These are phyloP conservation scores for Pseudopyricularia javanii DNA, from an alignment of 2,329 filamentous ascomycete species.

Conservation along the genomic window DNA sequence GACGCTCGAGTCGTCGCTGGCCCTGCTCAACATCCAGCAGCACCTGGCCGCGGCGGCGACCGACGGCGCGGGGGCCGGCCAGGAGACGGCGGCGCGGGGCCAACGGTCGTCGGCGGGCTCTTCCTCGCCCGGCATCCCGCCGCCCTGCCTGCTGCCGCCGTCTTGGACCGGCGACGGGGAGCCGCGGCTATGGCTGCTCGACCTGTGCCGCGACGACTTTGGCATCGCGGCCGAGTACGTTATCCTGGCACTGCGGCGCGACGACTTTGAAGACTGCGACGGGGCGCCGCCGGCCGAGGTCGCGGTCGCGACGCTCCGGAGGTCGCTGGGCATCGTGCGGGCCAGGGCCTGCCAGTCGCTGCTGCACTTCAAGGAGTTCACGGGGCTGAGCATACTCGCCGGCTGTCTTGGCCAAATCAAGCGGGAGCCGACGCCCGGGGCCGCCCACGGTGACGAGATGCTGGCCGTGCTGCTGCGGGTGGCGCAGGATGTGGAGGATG, in stretches of 20 bases:
- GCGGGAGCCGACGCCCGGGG: neutral
- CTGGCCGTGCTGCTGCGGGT: conserved; percentile 7
- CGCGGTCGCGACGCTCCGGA: conserved; percentile 5
- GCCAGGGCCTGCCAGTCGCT: conserved; percentile 10
- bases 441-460: conserved; percentile 4
- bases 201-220: conserved; percentile 14
- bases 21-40: conserved; percentile 11
- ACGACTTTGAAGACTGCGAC: conserved; percentile 4
- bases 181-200: conserved; percentile 9
- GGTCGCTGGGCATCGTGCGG: conserved; percentile 7
- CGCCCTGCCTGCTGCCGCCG: no score
- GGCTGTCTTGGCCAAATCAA: conserved; percentile 7
- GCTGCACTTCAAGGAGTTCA: conserved; percentile 11
- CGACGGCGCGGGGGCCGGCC: no score
- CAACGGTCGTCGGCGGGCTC: conserved; percentile 13
- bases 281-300: conserved; percentile 3
- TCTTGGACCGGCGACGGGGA: neutral
- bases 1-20: conserved; percentile 8
- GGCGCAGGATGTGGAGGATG: conserved; percentile 12
- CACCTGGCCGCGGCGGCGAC: conserved; percentile 4
- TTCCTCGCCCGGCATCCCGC: conserved; percentile 12
- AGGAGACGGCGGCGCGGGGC: no score
- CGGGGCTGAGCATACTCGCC: conserved; percentile 8
- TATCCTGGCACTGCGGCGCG: conserved; percentile 7
- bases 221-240: conserved; percentile 10